Evolutionary conservation across 148 eudicot genomes (phyloP), one percentile per base, ranked within the genome.

Genomic region (Dianthus caryophyllus): DNA sequence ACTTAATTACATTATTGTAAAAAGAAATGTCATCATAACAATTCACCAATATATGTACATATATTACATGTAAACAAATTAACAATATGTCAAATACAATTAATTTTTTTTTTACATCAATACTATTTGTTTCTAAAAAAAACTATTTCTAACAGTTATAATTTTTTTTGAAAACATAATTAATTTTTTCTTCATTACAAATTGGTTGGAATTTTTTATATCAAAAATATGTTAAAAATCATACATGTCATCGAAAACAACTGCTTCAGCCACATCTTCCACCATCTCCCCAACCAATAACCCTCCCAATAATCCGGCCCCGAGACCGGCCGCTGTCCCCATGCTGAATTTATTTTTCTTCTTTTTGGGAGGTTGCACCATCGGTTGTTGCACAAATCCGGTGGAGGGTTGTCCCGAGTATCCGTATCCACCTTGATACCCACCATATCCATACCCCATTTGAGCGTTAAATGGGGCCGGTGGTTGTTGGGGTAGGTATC

Each of bases 291-390:
- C 86, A 2, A 83, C 73, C 78, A 77, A 51, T 43, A 77, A 15
- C 41, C 80, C 84, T 16, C 77, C 77, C 21, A 83, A 22, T 77
- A 77, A 61, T 41, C 86, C 84, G 5, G 79, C 83, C 30, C 80
- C 79, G 10, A 83, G 9, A 6, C 79, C 81, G 4, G 69, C 72
- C 4, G 75, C 79, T 4, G 74, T 33, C 26, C 80, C 80, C 61
- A 79, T 8, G 29, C 81, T 77, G 1, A 77, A n/a, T 47, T 67
- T 66, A 29, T 59, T 55, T 27, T 44, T 46, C 22, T 70, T 73
- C 13, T 51, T 66, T 63, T 69, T 72, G 0, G 25, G n/a, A n/a
- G n/a, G 66, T 47, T 64, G 71, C 39, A 22, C 21, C 54, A 27
- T 20, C 13, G 58, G 71, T 24, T 2, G 71, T 67, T 65, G 75